Percentiles rank a stretch among this genome's conserved stretches.
Conservation (phyloP, 2,329 filamentous ascomycete species). For the Exophiala viscosa region DNA sequence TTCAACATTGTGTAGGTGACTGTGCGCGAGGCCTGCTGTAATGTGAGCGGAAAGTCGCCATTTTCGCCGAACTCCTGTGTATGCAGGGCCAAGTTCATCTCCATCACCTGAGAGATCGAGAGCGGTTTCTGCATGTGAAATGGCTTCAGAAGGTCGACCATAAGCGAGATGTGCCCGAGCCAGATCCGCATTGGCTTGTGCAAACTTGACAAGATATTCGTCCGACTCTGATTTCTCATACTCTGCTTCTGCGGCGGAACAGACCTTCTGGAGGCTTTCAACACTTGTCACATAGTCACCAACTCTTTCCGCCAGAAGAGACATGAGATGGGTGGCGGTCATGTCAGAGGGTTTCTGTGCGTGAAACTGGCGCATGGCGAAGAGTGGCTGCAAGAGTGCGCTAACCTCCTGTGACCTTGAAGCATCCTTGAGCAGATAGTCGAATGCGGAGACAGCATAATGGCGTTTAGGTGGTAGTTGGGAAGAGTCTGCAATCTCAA, state of each 20-base stretch:
- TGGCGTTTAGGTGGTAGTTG: constrained; percentile 70
- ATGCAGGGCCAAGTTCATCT: constrained; percentile 62
- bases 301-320: constrained; percentile 77
- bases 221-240: constrained; percentile 81
- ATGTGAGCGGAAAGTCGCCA: constrained; percentile 79
- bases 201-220: constrained; percentile 69
- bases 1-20: constrained; percentile 63
- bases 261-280: constrained; percentile 62
- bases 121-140: constrained; percentile 75
- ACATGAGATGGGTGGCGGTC: constrained; percentile 70
- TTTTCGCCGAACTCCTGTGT: constrained; percentile 60
- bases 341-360: constrained; percentile 68
- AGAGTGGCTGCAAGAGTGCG: constrained; percentile 76
- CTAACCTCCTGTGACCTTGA: constrained; percentile 38
- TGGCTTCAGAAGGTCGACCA: constrained; percentile 62
- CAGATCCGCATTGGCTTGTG: constrained; percentile 79
- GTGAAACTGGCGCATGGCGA: constrained; percentile 78
- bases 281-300: constrained; percentile 65
- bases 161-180: constrained; percentile 76
- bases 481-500: constrained; percentile 82
- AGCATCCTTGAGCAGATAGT: constrained; percentile 64
- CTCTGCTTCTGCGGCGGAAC: constrained; percentile 67
- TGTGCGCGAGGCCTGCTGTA: constrained; percentile 78
- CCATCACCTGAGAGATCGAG: constrained; percentile 69
- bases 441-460: constrained; percentile 78